Base-by-base conservation (phyloP, 139 green algal genomes). In the Spirogloea muscicola region DNA sequence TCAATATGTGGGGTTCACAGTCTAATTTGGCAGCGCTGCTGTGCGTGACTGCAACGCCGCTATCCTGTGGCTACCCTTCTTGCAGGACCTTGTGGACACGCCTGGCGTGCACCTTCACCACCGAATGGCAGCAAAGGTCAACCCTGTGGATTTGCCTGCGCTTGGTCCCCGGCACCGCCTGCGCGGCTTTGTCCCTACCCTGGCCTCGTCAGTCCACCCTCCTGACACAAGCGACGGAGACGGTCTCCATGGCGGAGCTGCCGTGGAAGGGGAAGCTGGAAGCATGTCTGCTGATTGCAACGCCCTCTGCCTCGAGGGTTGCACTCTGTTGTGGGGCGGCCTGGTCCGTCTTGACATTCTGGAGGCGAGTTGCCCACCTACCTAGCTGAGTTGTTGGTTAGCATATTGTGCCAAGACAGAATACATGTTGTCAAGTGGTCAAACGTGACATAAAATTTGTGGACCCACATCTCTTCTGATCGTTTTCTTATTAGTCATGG, bases 21-120 rank as follows among this genome's bases (percentile, higher is more conserved):
- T n/a, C n/a, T n/a, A n/a, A n/a, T n/a, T n/a, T n/a, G n/a, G n/a
- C n/a, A n/a, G n/a, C n/a, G n/a, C n/a, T n/a, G n/a, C n/a, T n/a
- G n/a, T n/a, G n/a, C n/a, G n/a, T n/a, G n/a, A n/a, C n/a, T n/a
- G n/a, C n/a, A n/a, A n/a, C n/a, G n/a, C n/a, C n/a, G n/a, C n/a
- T n/a, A n/a, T n/a, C n/a, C n/a, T n/a, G n/a, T n/a, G n/a, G n/a
- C n/a, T n/a, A n/a, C n/a, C n/a, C n/a, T n/a, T n/a, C 52, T 9
- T 31, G 61, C 34, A 77, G 58, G 36, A 62, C 9, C 68, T 88
- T n/a, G 80, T 63, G 55, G 93, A 98, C 83, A 97, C 93, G 0
- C 93, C 94, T 3, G 94, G 94, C 9, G 68, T 98, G 39, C 92
- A 97, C 79, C 77, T 98, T 40, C 88, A 95, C 72, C 94, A 98